Percentiles rank a stretch among this genome's conserved stretches.
These are phyloP conservation scores for Alternaria dauci DNA, from an alignment of 2,329 filamentous ascomycete species.

Conservation along the genomic window DNA sequence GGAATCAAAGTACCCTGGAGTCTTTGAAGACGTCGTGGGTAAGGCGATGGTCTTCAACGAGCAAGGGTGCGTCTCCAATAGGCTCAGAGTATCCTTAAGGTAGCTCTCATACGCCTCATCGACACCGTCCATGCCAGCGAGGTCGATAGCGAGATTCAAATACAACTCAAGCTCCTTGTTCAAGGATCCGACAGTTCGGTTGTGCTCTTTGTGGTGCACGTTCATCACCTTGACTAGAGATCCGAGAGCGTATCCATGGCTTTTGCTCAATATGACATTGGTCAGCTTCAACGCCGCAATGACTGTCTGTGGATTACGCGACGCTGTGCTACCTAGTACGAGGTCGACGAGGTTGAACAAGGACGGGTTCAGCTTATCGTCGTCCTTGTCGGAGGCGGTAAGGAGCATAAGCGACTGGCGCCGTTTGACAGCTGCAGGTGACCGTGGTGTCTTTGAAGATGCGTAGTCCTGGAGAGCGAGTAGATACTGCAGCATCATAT, in stretches of 20 bases:
- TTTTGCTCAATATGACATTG: slow-evolving; percentile 83
- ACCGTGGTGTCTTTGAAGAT: slow-evolving; percentile 45
- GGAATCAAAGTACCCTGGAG: slow-evolving; percentile 56
- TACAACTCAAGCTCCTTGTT: slow-evolving; percentile 78
- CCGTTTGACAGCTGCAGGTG: slow-evolving; percentile 74
- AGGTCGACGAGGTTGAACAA: slow-evolving; percentile 95
- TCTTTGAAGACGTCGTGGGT: slow-evolving; percentile 66
- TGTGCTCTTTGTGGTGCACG: slow-evolving; percentile 62
- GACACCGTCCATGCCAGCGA: slow-evolving; percentile 74
- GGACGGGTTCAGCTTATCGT: slow-evolving; percentile 79
- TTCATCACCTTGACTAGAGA: slow-evolving; percentile 75
- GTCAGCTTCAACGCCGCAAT: slow-evolving; percentile 87
- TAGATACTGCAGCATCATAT: slow-evolving; percentile 91
- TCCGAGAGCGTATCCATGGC: slow-evolving; percentile 84
- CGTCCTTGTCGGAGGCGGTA: slow-evolving; percentile 77
- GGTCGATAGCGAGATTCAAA: slow-evolving; percentile 70
- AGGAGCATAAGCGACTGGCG: slow-evolving; percentile 90
- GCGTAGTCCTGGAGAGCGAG: slow-evolving; percentile 75
- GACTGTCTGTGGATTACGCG: slow-evolving; percentile 86
- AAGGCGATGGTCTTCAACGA: slow-evolving; percentile 73
- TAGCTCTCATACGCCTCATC: slow-evolving; percentile 77
- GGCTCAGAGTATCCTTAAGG: slow-evolving; percentile 73
- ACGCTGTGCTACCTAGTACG: slow-evolving; percentile 83
- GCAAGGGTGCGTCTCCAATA: slow-evolving; percentile 77
- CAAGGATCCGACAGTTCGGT: slow-evolving; percentile 76